These are phyloP conservation scores for Schwanniomyces sp. DNA, from an alignment of 805 yeast genomes.

Conservation along the genomic window DNA sequence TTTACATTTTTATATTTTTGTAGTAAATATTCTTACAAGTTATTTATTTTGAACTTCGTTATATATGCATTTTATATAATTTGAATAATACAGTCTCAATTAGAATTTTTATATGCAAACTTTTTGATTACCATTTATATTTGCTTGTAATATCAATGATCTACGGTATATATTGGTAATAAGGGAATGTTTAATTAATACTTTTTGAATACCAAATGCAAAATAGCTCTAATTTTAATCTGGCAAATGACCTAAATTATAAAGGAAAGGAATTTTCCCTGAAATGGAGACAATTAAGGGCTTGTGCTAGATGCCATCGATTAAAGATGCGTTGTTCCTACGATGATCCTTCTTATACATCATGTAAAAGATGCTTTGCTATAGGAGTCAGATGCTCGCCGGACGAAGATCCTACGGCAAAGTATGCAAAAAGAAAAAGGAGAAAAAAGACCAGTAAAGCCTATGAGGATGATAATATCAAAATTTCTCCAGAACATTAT, in stretches of 20 bases:
- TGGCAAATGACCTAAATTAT: neutral
- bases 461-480: constrained; percentile 9
- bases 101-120: neutral
- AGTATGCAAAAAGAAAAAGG: constrained; percentile 34
- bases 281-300: constrained; percentile 47
- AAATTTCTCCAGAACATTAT: neutral
- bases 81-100: neutral
- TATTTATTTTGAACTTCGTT: constrained; percentile 5
- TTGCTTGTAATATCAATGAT: neutral
- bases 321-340: constrained; percentile 53
- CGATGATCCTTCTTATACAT: constrained; percentile 42
- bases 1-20: neutral
- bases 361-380: constrained; percentile 48
- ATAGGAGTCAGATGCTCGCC: constrained; percentile 48
- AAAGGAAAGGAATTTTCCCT: constrained; percentile 28
- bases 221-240: neutral
- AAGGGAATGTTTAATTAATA: neutral
- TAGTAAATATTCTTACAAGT: constrained; percentile 1
- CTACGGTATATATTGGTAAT: neutral
- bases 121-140: neutral
- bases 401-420: constrained; percentile 52
- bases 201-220: neutral
- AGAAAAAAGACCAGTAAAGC: constrained; percentile 18
- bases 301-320: constrained; percentile 58
- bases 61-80: constrained; percentile 6